Conservation (phyloP, 768 basidiomycete genomes). For the Myochromella boudieri region DNA sequence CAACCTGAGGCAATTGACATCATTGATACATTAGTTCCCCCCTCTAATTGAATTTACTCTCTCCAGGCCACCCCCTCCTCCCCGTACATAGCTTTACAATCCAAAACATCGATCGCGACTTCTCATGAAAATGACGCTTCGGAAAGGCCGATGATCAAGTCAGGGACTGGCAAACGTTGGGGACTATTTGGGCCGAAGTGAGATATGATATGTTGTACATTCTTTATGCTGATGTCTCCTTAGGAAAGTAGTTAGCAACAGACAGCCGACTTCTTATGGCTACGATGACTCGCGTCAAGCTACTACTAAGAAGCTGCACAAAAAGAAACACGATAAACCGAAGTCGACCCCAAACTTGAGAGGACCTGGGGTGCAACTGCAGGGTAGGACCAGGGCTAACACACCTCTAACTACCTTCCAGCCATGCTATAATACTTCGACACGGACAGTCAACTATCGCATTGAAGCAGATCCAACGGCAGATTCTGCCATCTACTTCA, state of each 20-base stretch:
- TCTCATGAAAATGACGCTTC: too few relatives aligned
- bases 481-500: conserved; percentile 17
- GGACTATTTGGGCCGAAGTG: conserved; percentile 7
- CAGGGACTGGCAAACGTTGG: conserved; percentile 9
- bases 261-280: too few relatives aligned
- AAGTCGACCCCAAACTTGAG: conserved; percentile 10
- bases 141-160: too few relatives aligned
- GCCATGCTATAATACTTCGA: too few relatives aligned
- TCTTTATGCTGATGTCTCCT: too few relatives aligned
- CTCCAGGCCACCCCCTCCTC: conserved; percentile 1
- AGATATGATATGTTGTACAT: neutral
- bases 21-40: too few relatives aligned
- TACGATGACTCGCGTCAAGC: neutral
- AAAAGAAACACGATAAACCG: neutral
- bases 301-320: conserved; percentile 4
- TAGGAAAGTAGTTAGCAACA: too few relatives aligned
- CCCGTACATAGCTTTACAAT: neutral
- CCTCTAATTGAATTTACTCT: too few relatives aligned
- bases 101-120: too few relatives aligned
- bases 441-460: too few relatives aligned
- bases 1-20: conserved; percentile 3
- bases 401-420: too few relatives aligned
- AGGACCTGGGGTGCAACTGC: neutral
- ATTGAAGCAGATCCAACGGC: too few relatives aligned
- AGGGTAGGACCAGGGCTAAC: conserved; percentile 5